Conservation (phyloP, 106 monocot genomes). For the Allium cepa region DNA sequence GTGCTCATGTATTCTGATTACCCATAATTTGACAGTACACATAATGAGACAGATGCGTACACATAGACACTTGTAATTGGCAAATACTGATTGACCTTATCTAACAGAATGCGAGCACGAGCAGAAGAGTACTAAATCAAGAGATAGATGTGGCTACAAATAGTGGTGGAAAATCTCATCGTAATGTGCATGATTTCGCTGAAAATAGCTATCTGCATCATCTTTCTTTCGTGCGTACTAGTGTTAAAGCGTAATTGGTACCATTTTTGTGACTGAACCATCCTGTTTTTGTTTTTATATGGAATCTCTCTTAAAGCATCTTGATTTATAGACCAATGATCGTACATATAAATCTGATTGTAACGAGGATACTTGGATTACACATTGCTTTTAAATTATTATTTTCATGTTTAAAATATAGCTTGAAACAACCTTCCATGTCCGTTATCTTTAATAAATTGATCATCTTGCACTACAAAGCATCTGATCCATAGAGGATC, state of each 20-base stretch:
- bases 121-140: conserved; percentile 24
- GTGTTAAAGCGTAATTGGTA: conserved; percentile 33
- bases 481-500: too few relatives aligned
- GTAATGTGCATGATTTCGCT: conserved; percentile 91
- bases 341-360: too few relatives aligned
- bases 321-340: too few relatives aligned
- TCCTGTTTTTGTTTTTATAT: too few relatives aligned
- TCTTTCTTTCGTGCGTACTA: conserved; percentile 62
- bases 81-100: conserved; percentile 6
- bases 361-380: too few relatives aligned
- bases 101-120: conserved; percentile 41
- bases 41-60: too few relatives aligned
- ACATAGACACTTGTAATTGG: not conserved
- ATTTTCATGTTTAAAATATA: too few relatives aligned
- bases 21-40: not conserved
- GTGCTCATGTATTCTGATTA: conserved; percentile 14
- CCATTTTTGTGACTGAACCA: not conserved
- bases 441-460: too few relatives aligned
- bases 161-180: conserved; percentile 45
- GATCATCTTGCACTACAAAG: too few relatives aligned
- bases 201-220: conserved; percentile 81
- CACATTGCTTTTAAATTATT: too few relatives aligned
- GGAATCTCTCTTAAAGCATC: too few relatives aligned
- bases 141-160: conserved; percentile 29
- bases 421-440: too few relatives aligned